Base-by-base conservation (phyloP, 768 basidiomycete species). In the Suillus subalutaceus region DNA sequence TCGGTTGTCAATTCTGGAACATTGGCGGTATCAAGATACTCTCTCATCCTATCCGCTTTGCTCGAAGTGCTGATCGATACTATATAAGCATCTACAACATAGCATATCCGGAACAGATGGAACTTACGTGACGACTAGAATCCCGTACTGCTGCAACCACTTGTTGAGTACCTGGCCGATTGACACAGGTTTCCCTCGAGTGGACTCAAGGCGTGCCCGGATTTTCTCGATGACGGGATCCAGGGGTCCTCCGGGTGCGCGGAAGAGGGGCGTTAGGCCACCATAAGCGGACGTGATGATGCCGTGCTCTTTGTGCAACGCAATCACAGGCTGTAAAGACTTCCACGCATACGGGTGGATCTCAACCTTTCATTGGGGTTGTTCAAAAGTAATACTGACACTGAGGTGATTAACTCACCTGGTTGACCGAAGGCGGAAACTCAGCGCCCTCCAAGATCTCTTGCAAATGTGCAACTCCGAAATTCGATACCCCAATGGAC, bases 401-500 rank as follows among this genome's bases (percentile, higher is more conserved):
- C 44, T 20, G 40, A 35, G 38, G 59, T 38, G 18, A 18, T 18
- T 67, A 4, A n/a, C 40, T 10, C 32, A 87, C 90, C 79, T 93
- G 91, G 72, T 93, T 91, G 48, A 89, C 89, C 1, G 86, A 88
- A 4, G 91, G 91, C 44, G 82, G 85, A 69, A 88, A 75, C 43
- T 77, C 79, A 1, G 88, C 87, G 0, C 75, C 72, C 69, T 83
- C 84, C 62, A 87, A 63, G 4, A 92, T 67, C 4, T 74, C 74
- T 70, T 89, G 79, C 20, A 93, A 79, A 58, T 88, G 76, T 1
- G 79, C 73, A 40, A 90, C 67, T 5, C 72, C 73, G 73, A 89
- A 91, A 75, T 92, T 92, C 77, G 87, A 88, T 63, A 93, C 89
- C 20, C 90, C 90, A 63, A 90, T 90, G 73, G 32, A 66, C 66